These are phyloP conservation scores for Pulveroboletus frians DNA, from an alignment of 768 basidiomycete genomes.

Conservation along the genomic window DNA sequence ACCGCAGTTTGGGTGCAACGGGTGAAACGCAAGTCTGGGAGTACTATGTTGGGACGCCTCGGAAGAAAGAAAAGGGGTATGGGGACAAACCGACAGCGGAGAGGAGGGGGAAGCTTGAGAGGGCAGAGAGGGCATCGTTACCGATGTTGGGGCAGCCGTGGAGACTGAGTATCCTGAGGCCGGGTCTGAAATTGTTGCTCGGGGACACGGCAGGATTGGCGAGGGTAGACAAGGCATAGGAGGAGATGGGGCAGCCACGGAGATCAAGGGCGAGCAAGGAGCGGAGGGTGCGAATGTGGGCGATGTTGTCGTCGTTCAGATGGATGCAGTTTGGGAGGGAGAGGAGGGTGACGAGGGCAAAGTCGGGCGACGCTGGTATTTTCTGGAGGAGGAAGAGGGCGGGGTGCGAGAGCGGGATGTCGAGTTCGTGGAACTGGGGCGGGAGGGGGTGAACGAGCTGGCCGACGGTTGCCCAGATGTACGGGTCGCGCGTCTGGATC, in stretches of 20 bases:
- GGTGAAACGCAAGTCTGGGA: conserved; percentile 48
- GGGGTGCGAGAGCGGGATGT: conserved; percentile 49
- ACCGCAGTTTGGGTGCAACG: conserved; percentile 31
- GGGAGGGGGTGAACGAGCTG: conserved; percentile 60
- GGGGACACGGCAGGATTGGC: conserved; percentile 36
- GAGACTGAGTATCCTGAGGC: conserved; percentile 54
- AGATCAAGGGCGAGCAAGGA: conserved; percentile 61
- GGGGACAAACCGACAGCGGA: conserved; percentile 51
- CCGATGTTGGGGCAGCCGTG: conserved; percentile 49
- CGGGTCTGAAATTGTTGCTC: conserved; percentile 26
- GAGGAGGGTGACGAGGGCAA: conserved; percentile 61
- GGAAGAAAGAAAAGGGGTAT: not conserved
- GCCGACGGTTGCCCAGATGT: conserved; percentile 56
- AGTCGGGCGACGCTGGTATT: conserved; percentile 49
- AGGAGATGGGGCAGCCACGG: conserved; percentile 46
- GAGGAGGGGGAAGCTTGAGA: conserved; percentile 52
- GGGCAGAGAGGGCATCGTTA: conserved; percentile 36
- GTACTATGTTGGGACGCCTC: conserved; percentile 1
- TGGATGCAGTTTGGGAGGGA: conserved; percentile 50
- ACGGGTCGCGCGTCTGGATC: conserved; percentile 42
- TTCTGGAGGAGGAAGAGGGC: conserved; percentile 53
- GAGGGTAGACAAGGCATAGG: conserved; percentile 50
- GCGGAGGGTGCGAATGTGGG: conserved; percentile 46
- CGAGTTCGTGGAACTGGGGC: conserved; percentile 23
- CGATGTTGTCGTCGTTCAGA: conserved; percentile 56